phyloP scores from a whole-genome alignment of 441 rosid genomes.

The Euphorbia schlechtendalii region DNA sequence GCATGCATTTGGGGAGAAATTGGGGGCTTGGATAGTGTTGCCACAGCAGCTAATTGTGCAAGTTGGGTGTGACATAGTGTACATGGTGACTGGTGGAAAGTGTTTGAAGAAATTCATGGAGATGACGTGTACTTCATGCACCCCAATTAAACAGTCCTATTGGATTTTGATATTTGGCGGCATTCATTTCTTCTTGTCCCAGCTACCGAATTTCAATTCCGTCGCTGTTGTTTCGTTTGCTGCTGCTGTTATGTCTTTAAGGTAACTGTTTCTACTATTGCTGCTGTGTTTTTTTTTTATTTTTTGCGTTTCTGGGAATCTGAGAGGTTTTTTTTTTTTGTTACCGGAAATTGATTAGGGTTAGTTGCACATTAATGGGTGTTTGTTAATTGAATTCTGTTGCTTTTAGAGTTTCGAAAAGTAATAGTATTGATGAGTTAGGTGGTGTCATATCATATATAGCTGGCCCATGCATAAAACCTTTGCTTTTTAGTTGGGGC shows the following conservation, averaged over 20 bases:
- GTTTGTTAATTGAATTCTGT: background rate
- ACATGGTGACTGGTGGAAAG: constrained; percentile 96
- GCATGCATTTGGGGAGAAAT: constrained; percentile 71
- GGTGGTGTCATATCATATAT: background rate
- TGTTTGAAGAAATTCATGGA: constrained; percentile 81
- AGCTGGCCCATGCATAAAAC: background rate
- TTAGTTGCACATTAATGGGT: background rate
- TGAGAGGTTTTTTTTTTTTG: too few species aligned
- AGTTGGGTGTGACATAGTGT: constrained; percentile 81
- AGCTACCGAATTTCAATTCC: constrained; percentile 88
- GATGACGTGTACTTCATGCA: constrained; percentile 63
- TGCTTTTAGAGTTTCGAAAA: background rate
- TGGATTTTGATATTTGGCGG: constrained; percentile 89
- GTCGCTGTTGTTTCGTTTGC: constrained; percentile 87
- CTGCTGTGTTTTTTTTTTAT: background rate
- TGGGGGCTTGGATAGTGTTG: constrained; percentile 83
- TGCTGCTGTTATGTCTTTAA: constrained; percentile 86
- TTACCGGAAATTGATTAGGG: background rate
- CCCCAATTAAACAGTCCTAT: constrained; percentile 63
- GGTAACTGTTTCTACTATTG: constrained; percentile 25
- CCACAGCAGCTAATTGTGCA: constrained; percentile 93
- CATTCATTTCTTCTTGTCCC: constrained; percentile 82
- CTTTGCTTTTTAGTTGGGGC: constrained; percentile 7
- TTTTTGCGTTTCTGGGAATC: background rate
- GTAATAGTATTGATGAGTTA: background rate